Conservation (phyloP, 2,329 filamentous ascomycete species). For the Aspergillus uvarum region DNA sequence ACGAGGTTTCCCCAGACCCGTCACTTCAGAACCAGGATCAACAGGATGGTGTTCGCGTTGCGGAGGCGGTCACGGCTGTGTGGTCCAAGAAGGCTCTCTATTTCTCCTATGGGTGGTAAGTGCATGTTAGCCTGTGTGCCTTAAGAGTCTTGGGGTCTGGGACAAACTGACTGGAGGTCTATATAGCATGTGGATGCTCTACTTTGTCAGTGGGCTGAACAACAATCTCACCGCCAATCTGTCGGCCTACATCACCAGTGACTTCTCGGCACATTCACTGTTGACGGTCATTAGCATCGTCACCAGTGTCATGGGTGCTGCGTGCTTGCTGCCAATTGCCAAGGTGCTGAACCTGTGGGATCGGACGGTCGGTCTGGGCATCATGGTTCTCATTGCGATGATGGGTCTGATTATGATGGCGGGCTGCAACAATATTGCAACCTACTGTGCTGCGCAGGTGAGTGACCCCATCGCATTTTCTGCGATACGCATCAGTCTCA, state of each 20-base stretch:
- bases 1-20: neutral
- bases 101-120: slow-evolving; percentile 41
- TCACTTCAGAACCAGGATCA: neutral
- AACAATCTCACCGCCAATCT: slow-evolving; percentile 41
- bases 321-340: slow-evolving; percentile 60
- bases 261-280: slow-evolving; percentile 54
- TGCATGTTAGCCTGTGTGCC: neutral
- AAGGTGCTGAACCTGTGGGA: slow-evolving; percentile 65
- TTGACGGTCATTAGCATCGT: slow-evolving; percentile 56
- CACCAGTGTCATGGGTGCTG: slow-evolving; percentile 55
- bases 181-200: slow-evolving; percentile 44
- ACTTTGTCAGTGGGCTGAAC: slow-evolving; percentile 45
- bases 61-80: slow-evolving; percentile 45
- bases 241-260: slow-evolving; percentile 53
- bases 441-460: slow-evolving; percentile 60
- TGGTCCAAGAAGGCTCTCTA: slow-evolving; percentile 45
- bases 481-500: neutral
- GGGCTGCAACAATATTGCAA: slow-evolving; percentile 58
- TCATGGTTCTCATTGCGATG: slow-evolving; percentile 50
- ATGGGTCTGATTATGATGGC: slow-evolving; percentile 63
- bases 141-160: no score
- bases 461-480: neutral
- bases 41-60: slow-evolving; percentile 42
- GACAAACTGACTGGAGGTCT: neutral
- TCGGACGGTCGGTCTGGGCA: slow-evolving; percentile 55